Evolutionary conservation across 305 asterid species (phyloP).

Genomic region (Solanum aculeatissimum): DNA sequence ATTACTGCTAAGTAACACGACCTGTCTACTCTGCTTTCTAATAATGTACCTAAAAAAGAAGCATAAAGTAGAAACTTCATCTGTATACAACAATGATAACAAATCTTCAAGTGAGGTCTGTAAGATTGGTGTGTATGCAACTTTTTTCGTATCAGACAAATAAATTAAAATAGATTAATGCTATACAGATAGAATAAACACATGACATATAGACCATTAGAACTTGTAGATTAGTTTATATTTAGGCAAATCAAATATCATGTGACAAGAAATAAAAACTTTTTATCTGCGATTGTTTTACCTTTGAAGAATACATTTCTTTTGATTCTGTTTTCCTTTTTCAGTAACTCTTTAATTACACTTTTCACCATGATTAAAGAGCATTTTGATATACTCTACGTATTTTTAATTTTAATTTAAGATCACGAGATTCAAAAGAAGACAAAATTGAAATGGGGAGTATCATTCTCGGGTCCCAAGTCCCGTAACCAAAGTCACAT

Average conservation of each 20-base stretch:
- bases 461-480: background rate
- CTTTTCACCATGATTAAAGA: too few relatives aligned
- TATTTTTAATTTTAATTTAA: background rate
- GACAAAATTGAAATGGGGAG: background rate
- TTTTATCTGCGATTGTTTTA: background rate
- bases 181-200: background rate
- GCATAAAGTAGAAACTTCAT: background rate
- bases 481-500: background rate
- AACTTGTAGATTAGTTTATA: background rate
- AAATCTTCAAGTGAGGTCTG: background rate
- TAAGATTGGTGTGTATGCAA: background rate
- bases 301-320: background rate
- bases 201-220: background rate
- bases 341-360: too few relatives aligned
- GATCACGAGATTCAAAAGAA: rapidly evolving
- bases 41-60: background rate
- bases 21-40: background rate
- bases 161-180: background rate
- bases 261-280: background rate
- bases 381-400: too few relatives aligned
- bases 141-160: background rate
- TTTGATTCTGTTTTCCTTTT: background rate
- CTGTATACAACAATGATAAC: background rate
- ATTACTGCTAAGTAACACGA: background rate
- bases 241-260: background rate